Evolutionary conservation across 2,329 filamentous ascomycete species (phyloP).

Genomic region (Calonectria multiphialidica): DNA sequence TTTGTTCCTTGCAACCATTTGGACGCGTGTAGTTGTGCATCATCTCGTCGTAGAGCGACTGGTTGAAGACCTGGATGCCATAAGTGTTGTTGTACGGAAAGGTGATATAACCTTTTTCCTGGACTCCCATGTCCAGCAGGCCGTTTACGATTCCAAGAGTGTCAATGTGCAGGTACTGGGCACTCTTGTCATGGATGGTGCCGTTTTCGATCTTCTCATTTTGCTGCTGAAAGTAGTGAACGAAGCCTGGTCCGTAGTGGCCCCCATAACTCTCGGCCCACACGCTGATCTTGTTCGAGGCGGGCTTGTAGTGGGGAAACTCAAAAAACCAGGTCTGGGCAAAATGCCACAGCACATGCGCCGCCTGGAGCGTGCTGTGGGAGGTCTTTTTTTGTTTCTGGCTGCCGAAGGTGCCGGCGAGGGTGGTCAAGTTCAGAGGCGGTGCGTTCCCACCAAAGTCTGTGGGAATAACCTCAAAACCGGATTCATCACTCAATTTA

Average conservation of each 20-base stretch:
- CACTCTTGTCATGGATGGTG: conserved; percentile 51
- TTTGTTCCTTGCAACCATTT: conserved; percentile 65
- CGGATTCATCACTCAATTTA: conserved; percentile 58
- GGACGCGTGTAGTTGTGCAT: conserved; percentile 46
- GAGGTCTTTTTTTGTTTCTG: conserved; percentile 44
- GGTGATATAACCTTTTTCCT: conserved; percentile 66
- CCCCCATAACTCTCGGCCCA: conserved; percentile 79
- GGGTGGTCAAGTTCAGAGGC: conserved; percentile 51
- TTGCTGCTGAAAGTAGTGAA: conserved; percentile 69
- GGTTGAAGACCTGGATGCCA: conserved; percentile 68
- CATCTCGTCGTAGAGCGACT: conserved; percentile 50
- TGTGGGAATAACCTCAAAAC: conserved; percentile 58
- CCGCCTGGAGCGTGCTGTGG: conserved; percentile 68
- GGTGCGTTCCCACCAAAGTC: conserved; percentile 53
- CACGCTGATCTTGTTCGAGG: conserved; percentile 69
- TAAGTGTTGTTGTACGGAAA: conserved; percentile 74
- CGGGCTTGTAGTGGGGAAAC: conserved; percentile 70
- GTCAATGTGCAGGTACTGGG: conserved; percentile 65
- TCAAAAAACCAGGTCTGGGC: conserved; percentile 70
- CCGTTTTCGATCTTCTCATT: conserved; percentile 62
- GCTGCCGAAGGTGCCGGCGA: conserved; percentile 49
- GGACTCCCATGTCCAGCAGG: conserved; percentile 72
- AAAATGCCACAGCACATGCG: conserved; percentile 73
- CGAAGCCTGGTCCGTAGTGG: conserved; percentile 75
- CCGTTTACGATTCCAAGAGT: conserved; percentile 80